Evolutionary conservation across 2,329 filamentous ascomycete genomes (phyloP).

Genomic region (Colletotrichum horii): DNA sequence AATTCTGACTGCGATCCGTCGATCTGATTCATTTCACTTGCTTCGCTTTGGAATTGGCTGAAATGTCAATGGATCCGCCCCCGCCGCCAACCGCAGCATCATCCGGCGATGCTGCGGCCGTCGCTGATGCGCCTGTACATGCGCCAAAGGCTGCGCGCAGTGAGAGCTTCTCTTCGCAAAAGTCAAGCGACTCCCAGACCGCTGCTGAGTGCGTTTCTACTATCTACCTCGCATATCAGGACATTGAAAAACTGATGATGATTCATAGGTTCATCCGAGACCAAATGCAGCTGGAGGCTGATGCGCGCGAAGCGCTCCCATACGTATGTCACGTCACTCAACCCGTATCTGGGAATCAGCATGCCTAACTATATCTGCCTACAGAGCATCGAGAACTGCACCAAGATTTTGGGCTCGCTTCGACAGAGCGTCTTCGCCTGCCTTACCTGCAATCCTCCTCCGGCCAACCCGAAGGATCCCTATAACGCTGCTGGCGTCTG

Average conservation of each 20-base stretch:
- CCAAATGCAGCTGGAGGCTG: slow-evolving; percentile 89
- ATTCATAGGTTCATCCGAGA: slow-evolving; percentile 77
- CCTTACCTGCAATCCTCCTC: slow-evolving; percentile 88
- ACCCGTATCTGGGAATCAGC: background rate
- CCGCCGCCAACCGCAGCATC: slow-evolving; percentile 32
- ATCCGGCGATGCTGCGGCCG: slow-evolving; percentile 24
- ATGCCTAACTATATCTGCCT: background rate
- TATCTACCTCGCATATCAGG: background rate
- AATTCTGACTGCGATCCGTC: background rate
- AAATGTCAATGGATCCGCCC: slow-evolving; percentile 44
- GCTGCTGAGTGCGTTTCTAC: slow-evolving; percentile 65
- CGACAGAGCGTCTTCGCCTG: slow-evolving; percentile 92
- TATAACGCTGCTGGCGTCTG: slow-evolving; percentile 84
- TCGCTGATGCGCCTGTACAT: slow-evolving; percentile 15
- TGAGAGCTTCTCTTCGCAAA: slow-evolving; percentile 64
- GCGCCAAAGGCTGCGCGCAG: slow-evolving; percentile 44
- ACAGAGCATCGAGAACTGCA: slow-evolving; percentile 93
- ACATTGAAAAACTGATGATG: background rate
- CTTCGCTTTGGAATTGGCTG: background rate
- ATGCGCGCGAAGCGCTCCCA: slow-evolving; percentile 92
- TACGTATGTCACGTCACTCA: slow-evolving; percentile 67
- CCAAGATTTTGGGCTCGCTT: slow-evolving; percentile 84
- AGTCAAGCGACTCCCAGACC: slow-evolving; percentile 71
- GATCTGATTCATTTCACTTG: background rate
- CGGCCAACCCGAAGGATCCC: slow-evolving; percentile 63